Conservation (phyloP, 768 basidiomycete genomes). For the Boletus sp. region DNA sequence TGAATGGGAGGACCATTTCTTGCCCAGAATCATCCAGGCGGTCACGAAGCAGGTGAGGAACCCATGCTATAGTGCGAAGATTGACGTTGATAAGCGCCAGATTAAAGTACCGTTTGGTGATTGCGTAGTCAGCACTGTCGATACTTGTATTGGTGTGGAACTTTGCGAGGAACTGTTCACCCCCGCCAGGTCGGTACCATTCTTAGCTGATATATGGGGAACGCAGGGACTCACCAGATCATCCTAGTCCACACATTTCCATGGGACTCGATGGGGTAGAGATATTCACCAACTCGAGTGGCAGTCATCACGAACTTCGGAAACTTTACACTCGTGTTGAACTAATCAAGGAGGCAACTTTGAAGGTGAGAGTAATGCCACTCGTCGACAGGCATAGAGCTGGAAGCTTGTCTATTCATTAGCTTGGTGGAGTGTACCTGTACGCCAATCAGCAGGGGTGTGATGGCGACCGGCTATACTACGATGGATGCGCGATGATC, state of each 20-base stretch:
- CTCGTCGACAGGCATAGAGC: not conserved
- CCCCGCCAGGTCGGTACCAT: slow-evolving; percentile 69
- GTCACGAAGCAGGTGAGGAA: slow-evolving; percentile 79
- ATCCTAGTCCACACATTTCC: slow-evolving; percentile 82
- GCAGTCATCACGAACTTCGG: slow-evolving; percentile 97
- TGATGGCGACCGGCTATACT: slow-evolving; percentile 96
- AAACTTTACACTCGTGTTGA: slow-evolving; percentile 91
- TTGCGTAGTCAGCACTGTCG: slow-evolving; percentile 86
- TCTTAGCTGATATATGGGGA: too few relatives aligned
- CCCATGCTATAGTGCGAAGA: not conserved
- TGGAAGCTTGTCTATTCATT: not conserved
- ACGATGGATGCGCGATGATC: slow-evolving; percentile 96
- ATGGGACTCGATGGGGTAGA: slow-evolving; percentile 99
- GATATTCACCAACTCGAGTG: slow-evolving; percentile 98
- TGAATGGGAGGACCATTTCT: slow-evolving; percentile 86
- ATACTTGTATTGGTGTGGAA: slow-evolving; percentile 97
- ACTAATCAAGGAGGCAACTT: slow-evolving; percentile 93
- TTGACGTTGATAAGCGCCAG: slow-evolving; percentile 37
- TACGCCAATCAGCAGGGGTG: slow-evolving; percentile 99
- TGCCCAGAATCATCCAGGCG: slow-evolving; percentile 85
- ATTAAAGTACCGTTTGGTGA: slow-evolving; percentile 93
- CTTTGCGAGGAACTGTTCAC: slow-evolving; percentile 98
- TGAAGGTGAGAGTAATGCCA: slow-evolving; percentile 58
- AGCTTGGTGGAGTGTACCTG: slow-evolving; percentile 96
- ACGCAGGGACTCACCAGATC: not conserved